Evolutionary conservation across 768 basidiomycete genomes (phyloP).

Genomic region (Trametes villosa): DNA sequence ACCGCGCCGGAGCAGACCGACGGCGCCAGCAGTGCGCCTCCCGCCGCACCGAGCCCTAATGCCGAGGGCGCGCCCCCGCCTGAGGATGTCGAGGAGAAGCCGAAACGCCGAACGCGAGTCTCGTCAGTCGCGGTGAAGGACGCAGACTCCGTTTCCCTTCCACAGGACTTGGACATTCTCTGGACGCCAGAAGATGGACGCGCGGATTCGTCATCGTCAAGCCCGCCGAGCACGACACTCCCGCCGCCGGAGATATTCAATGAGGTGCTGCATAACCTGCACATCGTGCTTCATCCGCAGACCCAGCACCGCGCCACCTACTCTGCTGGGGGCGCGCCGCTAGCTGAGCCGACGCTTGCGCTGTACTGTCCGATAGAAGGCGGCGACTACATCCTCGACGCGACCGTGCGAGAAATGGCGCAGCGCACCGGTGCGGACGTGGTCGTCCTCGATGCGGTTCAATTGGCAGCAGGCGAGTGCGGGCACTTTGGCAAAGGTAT

Average conservation of each 20-base stretch:
- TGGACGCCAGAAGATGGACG: conserved; percentile 52
- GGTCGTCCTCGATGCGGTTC: conserved; percentile 80
- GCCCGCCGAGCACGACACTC: conserved; percentile 41
- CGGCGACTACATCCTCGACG: conserved; percentile 80
- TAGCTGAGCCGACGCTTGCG: conserved; percentile 80
- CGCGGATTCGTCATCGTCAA: conserved; percentile 16
- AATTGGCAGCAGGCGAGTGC: conserved; percentile 87
- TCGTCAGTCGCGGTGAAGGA: conserved; percentile 25
- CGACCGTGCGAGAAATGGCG: conserved; percentile 79
- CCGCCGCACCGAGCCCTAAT: conserved; percentile 23
- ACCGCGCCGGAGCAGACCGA: conserved; percentile 21
- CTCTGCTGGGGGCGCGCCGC: conserved; percentile 53
- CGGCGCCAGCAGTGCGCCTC: conserved; percentile 8
- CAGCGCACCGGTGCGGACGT: conserved; percentile 77
- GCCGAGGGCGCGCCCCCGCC: conserved; percentile 27
- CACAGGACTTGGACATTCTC: conserved; percentile 59
- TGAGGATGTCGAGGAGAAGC: conserved; percentile 44
- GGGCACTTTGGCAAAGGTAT: conserved; percentile 83
- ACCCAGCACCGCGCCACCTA: conserved; percentile 77
- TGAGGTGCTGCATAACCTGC: conserved; percentile 74
- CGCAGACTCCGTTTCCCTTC: conserved; percentile 49
- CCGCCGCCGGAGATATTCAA: conserved; percentile 80
- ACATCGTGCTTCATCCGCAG: conserved; percentile 80
- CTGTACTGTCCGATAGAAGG: conserved; percentile 90
- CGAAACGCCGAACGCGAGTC: conserved; percentile 42